These are phyloP conservation scores for Stentor roeselii DNA, from an alignment of 73 alveolate genomes.

Conservation along the genomic window DNA sequence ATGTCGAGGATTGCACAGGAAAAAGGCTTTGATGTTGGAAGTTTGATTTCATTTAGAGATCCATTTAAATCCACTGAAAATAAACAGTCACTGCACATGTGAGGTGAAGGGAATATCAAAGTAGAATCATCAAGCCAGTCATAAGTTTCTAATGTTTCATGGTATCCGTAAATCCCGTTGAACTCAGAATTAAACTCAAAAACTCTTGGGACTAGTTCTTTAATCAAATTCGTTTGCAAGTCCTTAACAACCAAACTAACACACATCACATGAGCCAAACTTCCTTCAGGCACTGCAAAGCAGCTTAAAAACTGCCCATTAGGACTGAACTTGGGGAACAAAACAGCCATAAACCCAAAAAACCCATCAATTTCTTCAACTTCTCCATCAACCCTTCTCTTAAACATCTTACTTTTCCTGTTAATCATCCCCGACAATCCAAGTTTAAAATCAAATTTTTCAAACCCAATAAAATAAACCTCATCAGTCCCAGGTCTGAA, in stretches of 20 bases:
- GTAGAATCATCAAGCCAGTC: neutral
- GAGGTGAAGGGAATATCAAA: neutral
- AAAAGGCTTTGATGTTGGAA: neutral
- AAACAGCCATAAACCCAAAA: neutral
- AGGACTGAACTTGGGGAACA: neutral
- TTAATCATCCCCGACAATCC: neutral
- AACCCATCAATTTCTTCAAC: neutral
- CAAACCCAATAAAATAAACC: neutral
- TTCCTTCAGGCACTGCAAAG: neutral
- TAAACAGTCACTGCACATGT: neutral
- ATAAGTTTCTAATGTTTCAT: neutral
- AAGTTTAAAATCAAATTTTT: neutral
- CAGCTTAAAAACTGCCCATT: neutral
- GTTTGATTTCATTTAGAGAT: neutral
- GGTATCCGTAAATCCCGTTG: neutral
- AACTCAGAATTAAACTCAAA: neutral
- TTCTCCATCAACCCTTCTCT: neutral
- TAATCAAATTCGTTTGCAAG: neutral
- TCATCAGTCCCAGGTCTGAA: neutral
- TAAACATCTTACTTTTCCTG: neutral
- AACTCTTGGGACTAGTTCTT: neutral
- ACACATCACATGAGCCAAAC: neutral
- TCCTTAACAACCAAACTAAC: neutral
- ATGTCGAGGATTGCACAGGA: neutral
- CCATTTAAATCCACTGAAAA: neutral